phyloP scores from a whole-genome alignment of 768 basidiomycete species.

The Podaxis mareebaensis region DNA sequence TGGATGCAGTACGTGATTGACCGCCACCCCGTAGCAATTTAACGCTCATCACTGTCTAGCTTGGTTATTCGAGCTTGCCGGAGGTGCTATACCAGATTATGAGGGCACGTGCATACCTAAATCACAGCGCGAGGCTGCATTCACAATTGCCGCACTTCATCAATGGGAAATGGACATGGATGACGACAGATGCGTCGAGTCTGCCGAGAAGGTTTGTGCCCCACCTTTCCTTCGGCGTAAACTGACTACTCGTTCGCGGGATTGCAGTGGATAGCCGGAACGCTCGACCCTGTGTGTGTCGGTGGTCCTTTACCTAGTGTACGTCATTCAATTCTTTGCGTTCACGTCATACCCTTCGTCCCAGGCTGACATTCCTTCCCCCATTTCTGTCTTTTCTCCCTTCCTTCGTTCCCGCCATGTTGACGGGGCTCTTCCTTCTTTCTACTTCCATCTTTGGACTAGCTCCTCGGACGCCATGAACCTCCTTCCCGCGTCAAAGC shows the following conservation, averaged over 20 bases:
- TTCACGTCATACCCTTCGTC: constrained; percentile 12
- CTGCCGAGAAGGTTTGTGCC: constrained; percentile 73
- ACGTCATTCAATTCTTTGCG: constrained; percentile 32
- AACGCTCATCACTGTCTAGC: constrained; percentile 42
- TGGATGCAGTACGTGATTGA: constrained; percentile 76
- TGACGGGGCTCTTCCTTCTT: background rate
- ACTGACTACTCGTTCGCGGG: constrained; percentile 17
- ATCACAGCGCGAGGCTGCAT: constrained; percentile 75
- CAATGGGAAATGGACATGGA: constrained; percentile 88
- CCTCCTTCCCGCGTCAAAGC: constrained; percentile 58
- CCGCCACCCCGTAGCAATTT: background rate
- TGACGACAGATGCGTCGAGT: constrained; percentile 77
- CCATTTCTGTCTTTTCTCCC: too few relatives aligned
- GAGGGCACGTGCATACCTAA: constrained; percentile 77
- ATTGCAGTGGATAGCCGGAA: constrained; percentile 74
- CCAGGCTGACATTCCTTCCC: too few relatives aligned
- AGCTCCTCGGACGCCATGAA: constrained; percentile 81
- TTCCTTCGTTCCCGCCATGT: too few relatives aligned
- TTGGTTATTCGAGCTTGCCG: constrained; percentile 91
- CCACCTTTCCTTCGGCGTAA: constrained; percentile 1
- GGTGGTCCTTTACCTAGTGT: constrained; percentile 89
- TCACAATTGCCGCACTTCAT: constrained; percentile 87
- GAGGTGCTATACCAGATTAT: constrained; percentile 74
- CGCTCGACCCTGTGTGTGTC: constrained; percentile 66
- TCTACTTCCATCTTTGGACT: constrained; percentile 12